phyloP scores from a whole-genome alignment of 2,329 filamentous ascomycete species.

The Aureobasidium sp. region DNA sequence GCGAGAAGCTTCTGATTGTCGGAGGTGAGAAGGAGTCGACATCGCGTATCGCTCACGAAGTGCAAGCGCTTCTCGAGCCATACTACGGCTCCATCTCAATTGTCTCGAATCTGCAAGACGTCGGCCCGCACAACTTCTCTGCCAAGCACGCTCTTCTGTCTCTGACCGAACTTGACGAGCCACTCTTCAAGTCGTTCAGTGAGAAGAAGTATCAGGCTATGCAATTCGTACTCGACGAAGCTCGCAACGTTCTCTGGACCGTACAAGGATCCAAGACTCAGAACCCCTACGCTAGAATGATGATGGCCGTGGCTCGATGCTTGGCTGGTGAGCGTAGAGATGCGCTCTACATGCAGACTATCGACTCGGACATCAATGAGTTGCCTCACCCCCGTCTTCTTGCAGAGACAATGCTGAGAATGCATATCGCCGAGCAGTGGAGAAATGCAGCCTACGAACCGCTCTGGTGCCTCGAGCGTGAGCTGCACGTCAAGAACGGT shows the following conservation, averaged over 20 bases:
- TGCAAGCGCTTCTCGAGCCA: neutral
- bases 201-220: neutral
- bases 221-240: conserved; percentile 2
- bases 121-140: neutral
- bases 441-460: neutral
- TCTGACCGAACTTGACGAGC: conserved; percentile 1
- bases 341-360: neutral
- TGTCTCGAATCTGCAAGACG: neutral
- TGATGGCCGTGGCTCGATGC: neutral
- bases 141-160: neutral
- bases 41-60: neutral
- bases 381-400: neutral
- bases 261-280: neutral
- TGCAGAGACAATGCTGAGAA: conserved; percentile 2
- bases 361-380: neutral
- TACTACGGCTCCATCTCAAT: neutral
- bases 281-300: conserved; percentile 1
- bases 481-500: neutral
- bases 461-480: conserved; percentile 2
- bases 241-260: conserved; percentile 2
- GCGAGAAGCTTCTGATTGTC: neutral
- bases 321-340: conserved; percentile 2
- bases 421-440: conserved; percentile 5
- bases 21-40: conserved; percentile 1
- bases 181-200: neutral